Evolutionary conservation across 2,329 filamentous ascomycete genomes (phyloP).

Genomic region (Diaporthe sp.): DNA sequence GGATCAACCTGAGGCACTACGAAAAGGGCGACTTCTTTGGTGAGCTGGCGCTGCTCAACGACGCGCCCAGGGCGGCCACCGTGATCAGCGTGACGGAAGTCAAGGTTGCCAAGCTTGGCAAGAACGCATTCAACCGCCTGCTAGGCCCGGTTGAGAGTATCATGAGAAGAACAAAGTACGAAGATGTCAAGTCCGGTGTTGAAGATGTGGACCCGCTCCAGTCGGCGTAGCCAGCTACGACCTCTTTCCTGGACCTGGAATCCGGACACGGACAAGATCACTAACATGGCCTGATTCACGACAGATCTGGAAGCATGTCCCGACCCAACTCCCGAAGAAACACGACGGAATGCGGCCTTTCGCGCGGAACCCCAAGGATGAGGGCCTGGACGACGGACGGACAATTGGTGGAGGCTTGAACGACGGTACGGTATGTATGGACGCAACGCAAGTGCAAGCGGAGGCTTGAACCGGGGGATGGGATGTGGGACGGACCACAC

Average conservation of each 20-base stretch:
- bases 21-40: constrained; percentile 97
- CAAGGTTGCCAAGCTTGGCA: constrained; percentile 92
- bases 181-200: constrained; percentile 71
- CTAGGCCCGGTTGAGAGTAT: constrained; percentile 94
- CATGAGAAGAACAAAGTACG: constrained; percentile 83
- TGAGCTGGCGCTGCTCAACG: constrained; percentile 92
- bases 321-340: constrained; percentile 36
- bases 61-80: constrained; percentile 92
- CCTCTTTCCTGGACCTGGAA: constrained; percentile 38
- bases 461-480: constrained; percentile 30
- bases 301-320: constrained; percentile 37
- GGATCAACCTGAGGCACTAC: constrained; percentile 80
- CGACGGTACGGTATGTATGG: constrained; percentile 29
- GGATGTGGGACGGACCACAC: constrained; percentile 33
- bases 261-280: constrained; percentile 36
- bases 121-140: constrained; percentile 94
- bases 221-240: constrained; percentile 45
- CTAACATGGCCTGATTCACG: constrained; percentile 39
- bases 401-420: constrained; percentile 40
- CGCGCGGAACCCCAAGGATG: constrained; percentile 35
- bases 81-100: constrained; percentile 87
- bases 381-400: constrained; percentile 38
- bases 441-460: constrained; percentile 27
- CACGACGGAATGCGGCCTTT: constrained; percentile 37
- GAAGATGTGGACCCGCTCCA: constrained; percentile 78